phyloP scores from a whole-genome alignment of 306 rosid genomes.

The Rosa multiflora region DNA sequence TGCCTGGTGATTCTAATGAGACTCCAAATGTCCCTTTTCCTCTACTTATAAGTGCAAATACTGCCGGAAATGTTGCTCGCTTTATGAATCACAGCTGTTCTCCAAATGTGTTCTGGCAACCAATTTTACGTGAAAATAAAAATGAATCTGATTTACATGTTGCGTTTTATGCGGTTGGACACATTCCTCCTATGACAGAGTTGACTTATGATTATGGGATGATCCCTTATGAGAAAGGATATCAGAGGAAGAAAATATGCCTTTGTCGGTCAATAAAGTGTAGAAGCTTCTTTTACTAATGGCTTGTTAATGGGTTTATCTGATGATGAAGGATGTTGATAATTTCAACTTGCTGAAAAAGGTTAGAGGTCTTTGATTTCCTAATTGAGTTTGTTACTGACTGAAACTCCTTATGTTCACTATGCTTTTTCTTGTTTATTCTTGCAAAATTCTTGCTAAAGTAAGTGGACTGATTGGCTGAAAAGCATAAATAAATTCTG shows the following conservation, averaged over 20 bases:
- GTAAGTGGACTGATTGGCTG: not conserved
- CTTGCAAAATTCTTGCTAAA: not conserved
- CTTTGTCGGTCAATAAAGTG: constrained; percentile 71
- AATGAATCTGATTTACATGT: constrained; percentile 64
- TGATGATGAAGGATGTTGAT: constrained; percentile 19
- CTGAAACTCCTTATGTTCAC: not conserved
- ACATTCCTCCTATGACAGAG: constrained; percentile 89
- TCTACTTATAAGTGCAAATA: constrained; percentile 59
- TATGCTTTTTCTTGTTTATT: not conserved
- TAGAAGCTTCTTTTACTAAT: constrained; percentile 62
- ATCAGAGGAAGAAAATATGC: constrained; percentile 77
- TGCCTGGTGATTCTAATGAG: constrained; percentile 61
- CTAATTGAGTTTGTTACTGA: constrained; percentile 16
- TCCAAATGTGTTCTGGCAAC: constrained; percentile 85
- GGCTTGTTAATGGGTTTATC: constrained; percentile 29
- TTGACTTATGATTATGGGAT: constrained; percentile 86
- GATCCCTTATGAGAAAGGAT: constrained; percentile 51
- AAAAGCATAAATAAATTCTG: not conserved
- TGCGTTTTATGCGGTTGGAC: constrained; percentile 66
- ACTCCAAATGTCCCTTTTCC: constrained; percentile 66
- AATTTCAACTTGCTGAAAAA: constrained; percentile 28
- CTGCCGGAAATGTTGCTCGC: constrained; percentile 88
- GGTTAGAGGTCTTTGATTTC: constrained; percentile 44
- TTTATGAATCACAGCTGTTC: constrained; percentile 96
- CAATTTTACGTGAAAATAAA: constrained; percentile 61